These are phyloP conservation scores for Colletotrichum sp. DNA, from an alignment of 2,329 filamentous ascomycete genomes.

Conservation along the genomic window DNA sequence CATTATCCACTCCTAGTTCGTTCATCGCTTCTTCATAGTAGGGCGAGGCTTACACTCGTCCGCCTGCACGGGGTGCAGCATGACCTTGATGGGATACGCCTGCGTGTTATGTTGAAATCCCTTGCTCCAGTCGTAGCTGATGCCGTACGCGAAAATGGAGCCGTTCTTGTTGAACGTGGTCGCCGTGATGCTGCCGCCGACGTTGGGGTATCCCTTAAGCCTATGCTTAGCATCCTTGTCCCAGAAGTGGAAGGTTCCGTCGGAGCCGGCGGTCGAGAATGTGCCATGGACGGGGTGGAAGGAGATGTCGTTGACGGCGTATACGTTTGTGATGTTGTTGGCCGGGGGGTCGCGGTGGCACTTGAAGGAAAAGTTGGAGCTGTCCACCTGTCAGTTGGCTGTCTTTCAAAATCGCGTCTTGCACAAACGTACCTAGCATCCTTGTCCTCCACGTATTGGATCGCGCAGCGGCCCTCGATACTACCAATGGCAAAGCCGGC, in stretches of 20 bases:
- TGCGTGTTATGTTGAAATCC: slow-evolving; percentile 86
- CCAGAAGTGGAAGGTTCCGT: slow-evolving; percentile 98
- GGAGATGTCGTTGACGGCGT: slow-evolving; percentile 94
- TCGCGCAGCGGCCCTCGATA: slow-evolving; percentile 96
- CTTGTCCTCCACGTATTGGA: slow-evolving; percentile 98
- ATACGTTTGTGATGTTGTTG: slow-evolving; percentile 84
- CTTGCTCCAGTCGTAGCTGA: slow-evolving; percentile 99
- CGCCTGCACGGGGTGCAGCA: slow-evolving; percentile 76
- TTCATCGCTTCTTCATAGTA: slow-evolving; percentile 61
- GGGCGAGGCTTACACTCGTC: slow-evolving; percentile 69
- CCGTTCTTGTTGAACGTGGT: slow-evolving; percentile 92
- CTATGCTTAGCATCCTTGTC: slow-evolving; percentile 91
- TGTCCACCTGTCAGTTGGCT: slow-evolving; percentile 32
- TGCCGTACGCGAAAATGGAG: slow-evolving; percentile 83
- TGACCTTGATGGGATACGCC: slow-evolving; percentile 78
- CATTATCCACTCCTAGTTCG: slow-evolving; percentile 27
- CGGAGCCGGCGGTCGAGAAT: slow-evolving; percentile 95
- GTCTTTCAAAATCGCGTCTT: not conserved
- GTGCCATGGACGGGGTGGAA: slow-evolving; percentile 97
- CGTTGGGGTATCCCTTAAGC: slow-evolving; percentile 85
- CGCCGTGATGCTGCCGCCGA: slow-evolving; percentile 85
- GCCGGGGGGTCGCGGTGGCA: slow-evolving; percentile 87
- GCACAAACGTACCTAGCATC: slow-evolving; percentile 68
- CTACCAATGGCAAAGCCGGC: slow-evolving; percentile 93
- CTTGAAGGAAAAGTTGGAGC: slow-evolving; percentile 98